These are phyloP conservation scores for Suillus discolor DNA, from an alignment of 768 basidiomycete genomes.

Conservation along the genomic window DNA sequence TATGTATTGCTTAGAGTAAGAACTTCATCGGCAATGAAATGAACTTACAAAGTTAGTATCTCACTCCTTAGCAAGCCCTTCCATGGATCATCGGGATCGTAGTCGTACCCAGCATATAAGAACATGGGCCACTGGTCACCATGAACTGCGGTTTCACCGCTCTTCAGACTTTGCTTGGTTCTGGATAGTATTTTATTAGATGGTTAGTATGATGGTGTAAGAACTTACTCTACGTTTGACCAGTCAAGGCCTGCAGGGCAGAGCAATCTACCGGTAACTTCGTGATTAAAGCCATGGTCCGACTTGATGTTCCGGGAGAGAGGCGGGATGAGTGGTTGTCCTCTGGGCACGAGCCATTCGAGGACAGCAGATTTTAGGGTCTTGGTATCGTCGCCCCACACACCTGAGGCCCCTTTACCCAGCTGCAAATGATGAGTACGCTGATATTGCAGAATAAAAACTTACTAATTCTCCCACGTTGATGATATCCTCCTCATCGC, in stretches of 20 bases:
- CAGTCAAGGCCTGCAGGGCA: constrained; percentile 32
- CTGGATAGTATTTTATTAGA: background rate
- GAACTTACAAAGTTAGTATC: constrained; percentile 20
- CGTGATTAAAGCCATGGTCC: constrained; percentile 25
- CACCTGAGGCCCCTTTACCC: constrained; percentile 23
- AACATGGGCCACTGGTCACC: background rate
- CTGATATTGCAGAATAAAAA: background rate
- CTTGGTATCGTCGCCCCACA: constrained; percentile 25
- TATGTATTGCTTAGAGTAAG: constrained; percentile 6
- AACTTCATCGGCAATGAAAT: too few species aligned
- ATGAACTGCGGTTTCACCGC: background rate
- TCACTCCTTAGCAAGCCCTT: constrained; percentile 25
- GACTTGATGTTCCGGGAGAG: constrained; percentile 14
- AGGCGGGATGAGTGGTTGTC: constrained; percentile 18
- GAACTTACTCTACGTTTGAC: constrained; percentile 19
- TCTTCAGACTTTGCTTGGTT: background rate
- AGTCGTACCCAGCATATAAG: background rate
- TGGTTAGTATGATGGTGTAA: background rate
- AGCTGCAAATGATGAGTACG: background rate
- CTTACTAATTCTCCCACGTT: background rate
- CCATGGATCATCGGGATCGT: constrained; percentile 19
- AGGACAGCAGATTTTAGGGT: constrained; percentile 20
- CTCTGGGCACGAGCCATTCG: constrained; percentile 23
- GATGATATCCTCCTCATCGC: background rate
- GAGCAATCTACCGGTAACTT: constrained; percentile 25